A percentile compares a stretch with the other conserved stretches of the same genome.
Conservation (phyloP, 192 early-diverging fungal species). For the Gamsiella multidivaricata region DNA sequence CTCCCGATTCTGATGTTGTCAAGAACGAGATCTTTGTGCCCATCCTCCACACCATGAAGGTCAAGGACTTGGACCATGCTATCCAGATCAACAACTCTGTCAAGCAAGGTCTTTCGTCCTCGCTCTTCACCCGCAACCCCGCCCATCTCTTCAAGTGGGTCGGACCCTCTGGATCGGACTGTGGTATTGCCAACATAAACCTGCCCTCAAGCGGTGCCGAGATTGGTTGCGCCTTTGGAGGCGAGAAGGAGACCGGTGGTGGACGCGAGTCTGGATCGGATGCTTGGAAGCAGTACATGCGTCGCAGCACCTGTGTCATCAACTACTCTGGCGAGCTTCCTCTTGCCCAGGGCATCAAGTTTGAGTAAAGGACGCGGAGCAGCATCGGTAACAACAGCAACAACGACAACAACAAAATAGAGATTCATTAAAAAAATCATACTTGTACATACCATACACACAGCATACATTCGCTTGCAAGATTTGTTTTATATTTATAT, state of each 20-base stretch:
- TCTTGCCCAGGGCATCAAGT: slow-evolving; percentile 96
- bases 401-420: neutral
- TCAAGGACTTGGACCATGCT: slow-evolving; percentile 84
- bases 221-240: slow-evolving; percentile 97
- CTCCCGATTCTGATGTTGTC: slow-evolving; percentile 78
- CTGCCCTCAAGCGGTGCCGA: slow-evolving; percentile 97
- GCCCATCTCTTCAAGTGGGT: slow-evolving; percentile 93
- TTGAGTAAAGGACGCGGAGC: slow-evolving; percentile 62
- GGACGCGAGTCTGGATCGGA: slow-evolving; percentile 93
- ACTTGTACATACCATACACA: neutral
- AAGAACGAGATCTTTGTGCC: slow-evolving; percentile 97
- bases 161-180: slow-evolving; percentile 90
- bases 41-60: slow-evolving; percentile 88
- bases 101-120: slow-evolving; percentile 86
- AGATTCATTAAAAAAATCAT: slow-evolving; percentile 4
- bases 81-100: slow-evolving; percentile 91
- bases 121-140: slow-evolving; percentile 85
- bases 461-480: neutral
- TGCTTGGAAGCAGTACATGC: slow-evolving; percentile 84
- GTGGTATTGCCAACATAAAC: slow-evolving; percentile 94
- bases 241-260: slow-evolving; percentile 97
- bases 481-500: neutral
- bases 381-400: too few species aligned
- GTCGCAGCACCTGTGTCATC: slow-evolving; percentile 72
- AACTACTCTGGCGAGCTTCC: slow-evolving; percentile 90